Evolutionary conservation across 495 filamentous ascomycete genomes (phyloP), one percentile per base, ranked within the genome.

Genomic region (Trichoderma virens): DNA sequence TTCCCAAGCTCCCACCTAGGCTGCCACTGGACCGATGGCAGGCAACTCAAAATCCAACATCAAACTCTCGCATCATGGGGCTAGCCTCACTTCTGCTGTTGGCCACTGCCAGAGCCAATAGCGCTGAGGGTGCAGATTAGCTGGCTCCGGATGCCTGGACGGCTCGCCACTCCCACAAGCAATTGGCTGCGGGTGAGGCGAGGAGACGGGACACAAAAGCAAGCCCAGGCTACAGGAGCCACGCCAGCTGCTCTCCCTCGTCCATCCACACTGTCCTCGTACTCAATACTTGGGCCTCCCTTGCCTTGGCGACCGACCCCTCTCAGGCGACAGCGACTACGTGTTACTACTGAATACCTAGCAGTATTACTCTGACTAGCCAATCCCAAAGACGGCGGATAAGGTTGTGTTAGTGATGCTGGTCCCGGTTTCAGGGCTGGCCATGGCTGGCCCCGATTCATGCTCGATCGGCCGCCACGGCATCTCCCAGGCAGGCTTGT

Each of bases 221-320:
- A 23, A 20, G 2, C 1, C 25, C 51, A 56, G 51, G 51, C 51
- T 56, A 23, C 51, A 56, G 51, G 51, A 27, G 51, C 51, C 51
- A 56, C 51, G 51, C 51, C 51, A 56, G 51, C 51, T 27, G 5
- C 51, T 56, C 51, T 30, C 51, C n/a, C 51, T 16, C 51, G 51
- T n/a, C 51, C 51, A 20, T 14, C 25, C 51, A 56, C 0, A 14
- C 11, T 13, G 5, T 56, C 11, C 51, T 27, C 51, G 25, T 6
- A 47, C 43, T 47, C 5, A 35, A 5, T 35, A 35, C 32, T 35
- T 11, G 18, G 18, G 18, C 43, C 43, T 47, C 43, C 43, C 43
- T 47, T 47, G n/a, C 43, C 5, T n/a, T 45, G 5, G 43, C 41
- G 18, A 1, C 4, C 14, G 9, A 16, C 41, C 18, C 32, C 32